These are phyloP conservation scores for Suillus ampliporus DNA, from an alignment of 768 basidiomycete genomes.

Conservation along the genomic window DNA sequence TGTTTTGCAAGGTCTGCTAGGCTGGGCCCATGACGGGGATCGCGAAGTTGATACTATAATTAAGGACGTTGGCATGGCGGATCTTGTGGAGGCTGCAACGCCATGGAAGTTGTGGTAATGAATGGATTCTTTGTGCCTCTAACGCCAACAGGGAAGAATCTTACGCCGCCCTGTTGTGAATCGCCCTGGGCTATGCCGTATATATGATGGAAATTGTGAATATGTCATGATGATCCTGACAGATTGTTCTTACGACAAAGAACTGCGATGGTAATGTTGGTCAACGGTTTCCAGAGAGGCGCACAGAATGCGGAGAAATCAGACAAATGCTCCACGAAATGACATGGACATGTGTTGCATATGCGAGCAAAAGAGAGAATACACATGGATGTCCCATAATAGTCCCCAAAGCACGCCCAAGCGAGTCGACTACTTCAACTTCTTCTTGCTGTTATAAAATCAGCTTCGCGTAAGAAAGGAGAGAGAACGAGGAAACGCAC, in stretches of 20 bases:
- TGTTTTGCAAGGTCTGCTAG: neutral
- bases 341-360: constrained; percentile 22
- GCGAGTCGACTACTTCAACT: constrained; percentile 76
- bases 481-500: constrained; percentile 51
- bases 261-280: too few relatives aligned
- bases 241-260: neutral
- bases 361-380: constrained; percentile 25
- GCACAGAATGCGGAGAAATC: constrained; percentile 9
- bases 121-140: neutral
- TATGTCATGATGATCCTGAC: neutral
- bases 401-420: constrained; percentile 12
- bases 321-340: neutral
- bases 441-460: constrained; percentile 79
- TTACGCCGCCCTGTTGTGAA: neutral
- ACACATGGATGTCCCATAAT: constrained; percentile 23
- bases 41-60: neutral
- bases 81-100: neutral
- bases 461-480: constrained; percentile 5
- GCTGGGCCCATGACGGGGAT: neutral
- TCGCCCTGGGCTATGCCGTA: neutral
- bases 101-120: neutral
- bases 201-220: neutral
- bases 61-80: neutral
- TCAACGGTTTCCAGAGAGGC: neutral
- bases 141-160: neutral